Base-by-base conservation (phyloP, 129 eudicot species). In the Flaveria bidentis region DNA sequence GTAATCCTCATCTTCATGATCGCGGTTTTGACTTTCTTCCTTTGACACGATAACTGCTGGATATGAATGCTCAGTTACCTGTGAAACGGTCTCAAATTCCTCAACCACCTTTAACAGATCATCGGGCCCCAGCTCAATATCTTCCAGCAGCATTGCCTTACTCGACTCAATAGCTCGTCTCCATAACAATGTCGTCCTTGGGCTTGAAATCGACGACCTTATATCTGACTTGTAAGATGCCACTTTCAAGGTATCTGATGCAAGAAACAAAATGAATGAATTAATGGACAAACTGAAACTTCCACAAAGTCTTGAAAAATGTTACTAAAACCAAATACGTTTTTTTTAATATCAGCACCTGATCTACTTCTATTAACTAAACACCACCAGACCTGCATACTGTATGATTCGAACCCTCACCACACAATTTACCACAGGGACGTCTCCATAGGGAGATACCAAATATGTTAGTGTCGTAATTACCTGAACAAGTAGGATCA, bases 141-240 rank as follows among this genome's bases (percentile, higher is more conserved):
- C 88, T 18, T 89, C 96, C 25, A 95, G 80, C 79, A 91, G 50
- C 53, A 87, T 49, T 9, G 97, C 96, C 75, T 86, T 92, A 71
- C 82, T 93, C 0, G 90, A 87, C 62, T 91, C 92, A 0, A 95
- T 74, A 23, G 99, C 99, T 22, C 83, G 84, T 41, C 78, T 84
- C 97, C 99, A 95, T 77, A 95, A 84, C 16, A 84, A 74, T 83
- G 85, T 83, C 92, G 88, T 95, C 83, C 71, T 91, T 0, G 97
- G 94, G 81, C 96, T 91, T 57, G 96, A 84, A 28, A 47, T 74
- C 11, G 71, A 86, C 10, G 71, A 55, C 67, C 73, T 81, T 53
- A 80, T 8, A 16, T 79, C 86, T 63, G 85, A 53, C 50, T 78
- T 76, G 58, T 22, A 66, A 17, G 30, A 69, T 16, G 46, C 82